Evolutionary conservation across 495 filamentous ascomycete species (phyloP).

Genomic region (Arthonia radiata): DNA sequence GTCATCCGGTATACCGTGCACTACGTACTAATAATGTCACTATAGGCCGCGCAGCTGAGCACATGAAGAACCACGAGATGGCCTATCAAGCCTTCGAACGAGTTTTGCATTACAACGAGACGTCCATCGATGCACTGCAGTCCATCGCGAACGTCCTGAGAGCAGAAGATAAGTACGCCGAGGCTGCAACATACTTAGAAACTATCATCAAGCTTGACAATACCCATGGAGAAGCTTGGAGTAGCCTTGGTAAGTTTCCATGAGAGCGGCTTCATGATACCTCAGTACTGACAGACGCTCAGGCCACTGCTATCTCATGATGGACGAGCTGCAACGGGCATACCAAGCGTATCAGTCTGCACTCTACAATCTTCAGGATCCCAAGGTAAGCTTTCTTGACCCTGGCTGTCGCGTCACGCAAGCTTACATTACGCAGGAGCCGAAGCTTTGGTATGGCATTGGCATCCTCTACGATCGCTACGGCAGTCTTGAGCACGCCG

Average conservation of each 20-base stretch:
- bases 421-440: slow-evolving; percentile 36
- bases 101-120: slow-evolving; percentile 63
- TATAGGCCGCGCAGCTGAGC: slow-evolving; percentile 59
- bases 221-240: slow-evolving; percentile 88
- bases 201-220: slow-evolving; percentile 74
- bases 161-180: slow-evolving; percentile 77
- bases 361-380: slow-evolving; percentile 76
- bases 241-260: slow-evolving; percentile 47
- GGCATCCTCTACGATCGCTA: slow-evolving; percentile 96
- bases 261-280: slow-evolving; percentile 3
- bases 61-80: slow-evolving; percentile 70
- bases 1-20: too few species aligned
- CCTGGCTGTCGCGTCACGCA: slow-evolving; percentile 1
- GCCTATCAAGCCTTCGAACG: slow-evolving; percentile 74
- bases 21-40: too few species aligned
- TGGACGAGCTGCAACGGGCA: slow-evolving; percentile 93
- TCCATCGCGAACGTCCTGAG: slow-evolving; percentile 77
- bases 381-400: slow-evolving; percentile 39
- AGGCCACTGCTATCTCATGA: slow-evolving; percentile 96
- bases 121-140: slow-evolving; percentile 84
- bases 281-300: slow-evolving; percentile 4
- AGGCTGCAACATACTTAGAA: slow-evolving; percentile 80
- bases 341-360: slow-evolving; percentile 97
- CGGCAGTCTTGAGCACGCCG: slow-evolving; percentile 88
- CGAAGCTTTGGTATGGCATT: slow-evolving; percentile 97